Conservation (phyloP, 2,329 filamentous ascomycete species). For the Aureobasidium namibiae region DNA sequence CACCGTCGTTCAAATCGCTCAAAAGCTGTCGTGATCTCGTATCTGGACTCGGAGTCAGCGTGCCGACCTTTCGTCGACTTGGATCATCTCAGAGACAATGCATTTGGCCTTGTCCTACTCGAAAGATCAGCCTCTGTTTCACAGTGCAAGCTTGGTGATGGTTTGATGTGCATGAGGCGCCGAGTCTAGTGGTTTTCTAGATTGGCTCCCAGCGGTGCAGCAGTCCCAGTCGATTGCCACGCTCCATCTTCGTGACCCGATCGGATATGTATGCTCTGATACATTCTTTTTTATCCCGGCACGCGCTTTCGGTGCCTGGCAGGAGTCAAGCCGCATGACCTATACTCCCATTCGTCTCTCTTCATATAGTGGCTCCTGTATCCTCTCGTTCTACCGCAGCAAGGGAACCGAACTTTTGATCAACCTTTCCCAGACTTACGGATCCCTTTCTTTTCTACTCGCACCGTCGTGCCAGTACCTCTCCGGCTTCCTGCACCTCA, state of each 20-base stretch:
- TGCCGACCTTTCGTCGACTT: background rate
- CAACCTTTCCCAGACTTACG: slow-evolving; percentile 11
- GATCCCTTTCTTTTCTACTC: slow-evolving; percentile 10
- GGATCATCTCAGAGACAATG: background rate
- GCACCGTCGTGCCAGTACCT: slow-evolving; percentile 9
- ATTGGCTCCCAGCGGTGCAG: slow-evolving; percentile 10
- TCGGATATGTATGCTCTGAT: slow-evolving; percentile 15
- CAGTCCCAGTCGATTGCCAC: slow-evolving; percentile 12
- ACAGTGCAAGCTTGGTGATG: slow-evolving; percentile 12
- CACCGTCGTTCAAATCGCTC: background rate
- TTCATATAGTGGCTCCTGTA: slow-evolving; percentile 14
- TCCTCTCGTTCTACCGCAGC: slow-evolving; percentile 25
- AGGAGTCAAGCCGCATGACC: slow-evolving; percentile 16
- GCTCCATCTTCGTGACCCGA: slow-evolving; percentile 11
- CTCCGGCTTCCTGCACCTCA: slow-evolving; percentile 9
- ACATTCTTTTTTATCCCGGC: slow-evolving; percentile 24
- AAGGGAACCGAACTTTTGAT: slow-evolving; percentile 20
- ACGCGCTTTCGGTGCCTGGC: slow-evolving; percentile 33
- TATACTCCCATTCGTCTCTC: slow-evolving; percentile 2
- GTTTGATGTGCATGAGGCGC: slow-evolving; percentile 16
- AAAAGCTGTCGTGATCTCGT: background rate
- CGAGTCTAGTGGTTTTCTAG: slow-evolving; percentile 13
- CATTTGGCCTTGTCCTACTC: slow-evolving; percentile 10
- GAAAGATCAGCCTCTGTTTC: slow-evolving; percentile 13
- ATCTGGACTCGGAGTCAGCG: background rate